A percentile compares a stretch with the other conserved stretches of the same genome.
Evolutionary conservation across 2,329 filamentous ascomycete genomes (phyloP).

Genomic region (Penicillium sp.): DNA sequence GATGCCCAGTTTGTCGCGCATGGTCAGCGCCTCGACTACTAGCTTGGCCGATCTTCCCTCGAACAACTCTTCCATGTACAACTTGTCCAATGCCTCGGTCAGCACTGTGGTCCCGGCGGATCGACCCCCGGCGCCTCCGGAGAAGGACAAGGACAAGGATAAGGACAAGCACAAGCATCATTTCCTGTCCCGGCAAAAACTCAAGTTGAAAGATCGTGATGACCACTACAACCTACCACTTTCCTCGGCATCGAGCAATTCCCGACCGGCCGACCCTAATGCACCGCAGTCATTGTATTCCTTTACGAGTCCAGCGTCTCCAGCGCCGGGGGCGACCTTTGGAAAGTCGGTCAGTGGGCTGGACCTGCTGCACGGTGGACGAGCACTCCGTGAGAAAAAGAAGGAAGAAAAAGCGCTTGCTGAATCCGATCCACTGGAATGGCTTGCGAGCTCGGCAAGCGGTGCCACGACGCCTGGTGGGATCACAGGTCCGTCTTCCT

Average conservation of each 20-base stretch:
- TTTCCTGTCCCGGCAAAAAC: slow-evolving; percentile 59
- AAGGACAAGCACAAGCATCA: slow-evolving; percentile 53
- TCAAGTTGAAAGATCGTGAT: slow-evolving; percentile 58
- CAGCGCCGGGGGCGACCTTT: slow-evolving; percentile 58
- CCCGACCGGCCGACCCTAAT: slow-evolving; percentile 56
- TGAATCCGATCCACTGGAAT: slow-evolving; percentile 34
- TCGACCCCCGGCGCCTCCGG: slow-evolving; percentile 31
- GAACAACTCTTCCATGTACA: slow-evolving; percentile 54
- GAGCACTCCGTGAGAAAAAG: slow-evolving; percentile 73
- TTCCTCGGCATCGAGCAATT: slow-evolving; percentile 61
- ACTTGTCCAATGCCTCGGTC: slow-evolving; percentile 56
- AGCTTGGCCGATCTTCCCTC: slow-evolving; percentile 52
- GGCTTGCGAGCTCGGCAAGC: slow-evolving; percentile 23
- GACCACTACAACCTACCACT: slow-evolving; percentile 53
- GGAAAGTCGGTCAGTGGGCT: slow-evolving; percentile 75
- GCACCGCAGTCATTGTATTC: slow-evolving; percentile 60
- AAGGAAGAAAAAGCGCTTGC: slow-evolving; percentile 58
- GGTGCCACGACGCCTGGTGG: slow-evolving; percentile 22
- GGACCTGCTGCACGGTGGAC: slow-evolving; percentile 70
- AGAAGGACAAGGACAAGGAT: slow-evolving; percentile 38
- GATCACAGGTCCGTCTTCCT: slow-evolving; percentile 33
- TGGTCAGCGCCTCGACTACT: slow-evolving; percentile 55
- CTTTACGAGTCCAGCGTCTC: slow-evolving; percentile 57
- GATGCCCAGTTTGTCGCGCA: slow-evolving; percentile 48
- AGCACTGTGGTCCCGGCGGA: slow-evolving; percentile 53